Evolutionary conservation across 2,329 filamentous ascomycete genomes (phyloP), one percentile per base, ranked within the genome.

Genomic region (Colletotrichum tamarilloi): DNA sequence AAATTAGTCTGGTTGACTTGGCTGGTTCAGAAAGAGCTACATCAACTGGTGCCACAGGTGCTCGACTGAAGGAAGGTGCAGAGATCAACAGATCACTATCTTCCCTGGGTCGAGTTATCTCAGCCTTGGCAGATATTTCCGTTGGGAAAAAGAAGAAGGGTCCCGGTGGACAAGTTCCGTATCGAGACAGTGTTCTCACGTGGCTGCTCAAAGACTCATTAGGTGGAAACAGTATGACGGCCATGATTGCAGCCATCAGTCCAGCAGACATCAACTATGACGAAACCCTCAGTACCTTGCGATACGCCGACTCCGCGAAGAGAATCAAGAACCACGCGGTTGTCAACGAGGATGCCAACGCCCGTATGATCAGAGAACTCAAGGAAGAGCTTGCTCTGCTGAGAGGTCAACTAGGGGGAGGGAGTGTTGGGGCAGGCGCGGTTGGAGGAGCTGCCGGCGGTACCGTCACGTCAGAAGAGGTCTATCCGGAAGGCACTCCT

Each of bases 291-390:
- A 97, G 95, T 81, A 99, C 97, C 1, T 88, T 99, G 32, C 92
- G 97, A 79, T 99, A 99, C 83, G 97, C 97, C 68, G 96, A 99
- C 81, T 98, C 95, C 8, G 97, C 97, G 30, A 99, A 99, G 86
- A 92, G 97, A 78, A 99, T 99, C 89, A 98, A 98, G 94, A 99
- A 99, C 85, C 97, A 99, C 82, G 97, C 97, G 70, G 97, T 99
- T 63, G 94, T 99, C 82, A 99, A 99, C 86, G 97, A 99, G 82
- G 97, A 99, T 84, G 96, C 97, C 59, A 99, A 99, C 81, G 97
- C 97, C 73, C 93, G 97, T 78, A 99, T 99, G 97, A 98, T 99
- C 76, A 90, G 97, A 82, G 97, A 99, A 81, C 87, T 99, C 75
- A 99, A 99, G 81, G 97, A 99, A 82, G 97, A 99, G 80, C 84